A percentile compares a stretch with the other conserved stretches of the same genome.
These are phyloP conservation scores for Aureobasidium leucospermi DNA, from an alignment of 2,329 filamentous ascomycete species.

Conservation along the genomic window DNA sequence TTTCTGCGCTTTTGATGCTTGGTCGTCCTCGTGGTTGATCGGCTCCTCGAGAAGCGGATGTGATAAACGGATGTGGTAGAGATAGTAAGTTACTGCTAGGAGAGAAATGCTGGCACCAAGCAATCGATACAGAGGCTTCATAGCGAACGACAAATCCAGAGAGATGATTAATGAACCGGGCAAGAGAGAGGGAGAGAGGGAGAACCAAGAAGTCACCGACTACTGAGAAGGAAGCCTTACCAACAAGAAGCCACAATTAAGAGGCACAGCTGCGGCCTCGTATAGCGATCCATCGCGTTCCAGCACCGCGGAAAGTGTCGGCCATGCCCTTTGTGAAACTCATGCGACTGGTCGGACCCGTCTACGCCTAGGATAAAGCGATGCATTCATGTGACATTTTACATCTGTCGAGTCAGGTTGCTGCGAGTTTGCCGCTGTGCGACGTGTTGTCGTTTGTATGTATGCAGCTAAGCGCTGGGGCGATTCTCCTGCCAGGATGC, in stretches of 20 bases:
- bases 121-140: background rate
- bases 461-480: too few species aligned
- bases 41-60: background rate
- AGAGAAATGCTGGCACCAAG: background rate
- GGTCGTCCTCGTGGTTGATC: too few species aligned
- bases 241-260: background rate
- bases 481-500: too few species aligned
- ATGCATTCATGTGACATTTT: background rate
- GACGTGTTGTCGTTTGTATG: background rate
- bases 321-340: background rate
- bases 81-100: background rate
- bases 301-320: background rate
- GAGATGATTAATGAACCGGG: too few species aligned
- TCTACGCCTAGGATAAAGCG: background rate
- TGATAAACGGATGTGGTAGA: background rate
- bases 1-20: too few species aligned
- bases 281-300: background rate
- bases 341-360: background rate
- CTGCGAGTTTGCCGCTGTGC: background rate
- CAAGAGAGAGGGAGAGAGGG: too few species aligned
- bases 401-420: background rate
- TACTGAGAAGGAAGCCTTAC: background rate
- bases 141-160: background rate
- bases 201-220: background rate
- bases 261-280: background rate